Evolutionary conservation across 768 basidiomycete genomes (phyloP), one percentile per base, ranked within the genome.

Genomic region (Myochromella boudieri): DNA sequence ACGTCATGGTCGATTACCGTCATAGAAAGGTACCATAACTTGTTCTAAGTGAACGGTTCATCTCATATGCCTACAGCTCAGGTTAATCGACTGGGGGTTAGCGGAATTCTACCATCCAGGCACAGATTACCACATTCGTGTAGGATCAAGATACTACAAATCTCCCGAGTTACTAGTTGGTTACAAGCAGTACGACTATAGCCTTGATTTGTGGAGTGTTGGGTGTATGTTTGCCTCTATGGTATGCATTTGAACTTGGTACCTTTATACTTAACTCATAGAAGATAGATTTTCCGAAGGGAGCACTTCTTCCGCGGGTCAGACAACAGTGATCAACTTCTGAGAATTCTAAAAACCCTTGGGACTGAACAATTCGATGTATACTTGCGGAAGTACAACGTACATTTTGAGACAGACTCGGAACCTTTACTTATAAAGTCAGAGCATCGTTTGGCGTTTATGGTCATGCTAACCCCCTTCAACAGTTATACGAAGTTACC

Each of bases 151-250:
- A 55, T 85, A 85, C 63, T 87, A 83, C 73, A 86, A 87, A 61
- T 83, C 82, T 6, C 85, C 85, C 4, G 85, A 87, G 59, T 62
- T 87, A 31, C 68, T 87, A 36, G 83, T 87, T 48, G 82, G 84
- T 52, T 85, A 80, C 69, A 84, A 84, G 55, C 74, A 75, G 48
- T 87, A 87, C 58, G 84, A 87, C 63, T 85, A 85, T 58, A 80
- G 77, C 54, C 69, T 87, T 29, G 84, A 86, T 54, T 75, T 87
- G 66, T 87, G 85, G 85, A 81, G 79, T 63, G 66, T 84, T 46
- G 85, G 85, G 14, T 86, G 85, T 63, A 87, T 85, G 79, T 78
- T 84, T 48, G 85, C 84, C 3, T 77, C 80, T 25, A 86, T 87
- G 83, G 84, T 85, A 44, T 51, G 78, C 9, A n/a, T 32, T 26